phyloP scores from a whole-genome alignment of 2,329 filamentous ascomycete species.

The Ophiosphaerella narmari region DNA sequence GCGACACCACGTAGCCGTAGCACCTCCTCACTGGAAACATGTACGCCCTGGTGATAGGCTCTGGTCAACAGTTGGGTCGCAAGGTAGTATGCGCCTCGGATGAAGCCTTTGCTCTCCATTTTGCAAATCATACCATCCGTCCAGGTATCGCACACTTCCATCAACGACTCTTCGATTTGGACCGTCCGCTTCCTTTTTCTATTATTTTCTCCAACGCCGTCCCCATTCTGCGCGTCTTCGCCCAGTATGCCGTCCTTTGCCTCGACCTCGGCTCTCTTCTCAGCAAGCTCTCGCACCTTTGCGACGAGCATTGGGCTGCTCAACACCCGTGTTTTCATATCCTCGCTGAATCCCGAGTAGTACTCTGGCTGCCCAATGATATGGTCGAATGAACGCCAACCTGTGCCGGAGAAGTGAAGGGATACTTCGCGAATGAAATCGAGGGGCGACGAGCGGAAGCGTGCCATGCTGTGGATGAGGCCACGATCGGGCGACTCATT shows the following conservation, averaged over 20 bases:
- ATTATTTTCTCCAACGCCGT: constrained; percentile 58
- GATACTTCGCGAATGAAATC: constrained; percentile 92
- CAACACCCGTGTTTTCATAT: constrained; percentile 81
- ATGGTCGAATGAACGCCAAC: constrained; percentile 93
- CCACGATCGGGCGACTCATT: constrained; percentile 62
- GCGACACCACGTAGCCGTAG: constrained; percentile 80
- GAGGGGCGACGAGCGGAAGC: constrained; percentile 74
- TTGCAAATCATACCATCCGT: constrained; percentile 98
- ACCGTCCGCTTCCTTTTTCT: constrained; percentile 63
- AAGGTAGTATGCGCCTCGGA: constrained; percentile 88
- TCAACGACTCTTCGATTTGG: constrained; percentile 73
- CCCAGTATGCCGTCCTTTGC: constrained; percentile 69
- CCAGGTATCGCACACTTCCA: constrained; percentile 82
- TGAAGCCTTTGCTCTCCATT: constrained; percentile 93
- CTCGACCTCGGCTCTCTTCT: constrained; percentile 74
- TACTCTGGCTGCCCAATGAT: constrained; percentile 91
- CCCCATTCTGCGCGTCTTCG: constrained; percentile 54
- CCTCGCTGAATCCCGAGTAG: constrained; percentile 88
- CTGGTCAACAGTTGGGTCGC: constrained; percentile 84
- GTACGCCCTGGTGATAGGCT: constrained; percentile 96
- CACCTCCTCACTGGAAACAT: constrained; percentile 94
- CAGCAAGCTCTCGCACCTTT: constrained; percentile 77
- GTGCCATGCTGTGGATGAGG: constrained; percentile 80
- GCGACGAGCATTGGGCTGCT: constrained; percentile 73
- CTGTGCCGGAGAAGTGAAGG: constrained; percentile 87